Evolutionary conservation across 257 asterid genomes (phyloP).

Genomic region (Cynanchum wilfordii): DNA sequence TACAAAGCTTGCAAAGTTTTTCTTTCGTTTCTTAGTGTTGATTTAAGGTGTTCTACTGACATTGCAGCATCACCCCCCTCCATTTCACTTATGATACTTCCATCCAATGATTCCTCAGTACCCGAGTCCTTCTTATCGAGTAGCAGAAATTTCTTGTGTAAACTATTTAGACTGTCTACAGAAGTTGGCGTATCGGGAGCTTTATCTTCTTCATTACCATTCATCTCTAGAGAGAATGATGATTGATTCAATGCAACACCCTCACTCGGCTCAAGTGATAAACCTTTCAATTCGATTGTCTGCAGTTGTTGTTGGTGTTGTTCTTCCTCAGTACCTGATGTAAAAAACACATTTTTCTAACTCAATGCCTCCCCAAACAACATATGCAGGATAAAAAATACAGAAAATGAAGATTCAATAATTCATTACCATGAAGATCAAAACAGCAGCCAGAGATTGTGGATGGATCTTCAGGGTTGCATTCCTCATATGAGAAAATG

Average conservation of each 20-base stretch:
- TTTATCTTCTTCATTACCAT: constrained; percentile 65
- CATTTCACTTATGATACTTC: constrained; percentile 75
- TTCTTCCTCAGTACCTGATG: constrained; percentile 39
- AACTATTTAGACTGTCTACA: constrained; percentile 45
- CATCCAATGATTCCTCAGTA: constrained; percentile 76
- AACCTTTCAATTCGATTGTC: constrained; percentile 29
- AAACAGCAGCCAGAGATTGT: constrained; percentile 28
- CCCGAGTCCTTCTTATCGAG: constrained; percentile 71
- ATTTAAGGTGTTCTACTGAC: constrained; percentile 54
- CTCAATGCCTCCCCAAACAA: neutral
- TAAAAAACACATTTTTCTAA: constrained; percentile 4
- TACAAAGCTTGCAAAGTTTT: constrained; percentile 67
- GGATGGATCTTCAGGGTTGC: constrained; percentile 35
- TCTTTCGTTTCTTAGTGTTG: constrained; percentile 62
- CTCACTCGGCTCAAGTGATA: constrained; percentile 36
- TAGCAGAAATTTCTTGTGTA: constrained; percentile 52
- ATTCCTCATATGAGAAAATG: constrained; percentile 28
- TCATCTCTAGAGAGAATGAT: constrained; percentile 32
- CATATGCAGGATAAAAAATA: neutral
- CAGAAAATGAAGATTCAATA: neutral
- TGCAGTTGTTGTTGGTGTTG: constrained; percentile 16
- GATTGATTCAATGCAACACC: constrained; percentile 16
- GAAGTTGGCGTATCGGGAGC: constrained; percentile 80
- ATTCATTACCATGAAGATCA: constrained; percentile 36
- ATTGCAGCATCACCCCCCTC: constrained; percentile 64